Percentiles rank a stretch among this genome's conserved stretches.
These are phyloP conservation scores for Aleurites moluccanus DNA, from an alignment of 441 rosid genomes.

Conservation along the genomic window DNA sequence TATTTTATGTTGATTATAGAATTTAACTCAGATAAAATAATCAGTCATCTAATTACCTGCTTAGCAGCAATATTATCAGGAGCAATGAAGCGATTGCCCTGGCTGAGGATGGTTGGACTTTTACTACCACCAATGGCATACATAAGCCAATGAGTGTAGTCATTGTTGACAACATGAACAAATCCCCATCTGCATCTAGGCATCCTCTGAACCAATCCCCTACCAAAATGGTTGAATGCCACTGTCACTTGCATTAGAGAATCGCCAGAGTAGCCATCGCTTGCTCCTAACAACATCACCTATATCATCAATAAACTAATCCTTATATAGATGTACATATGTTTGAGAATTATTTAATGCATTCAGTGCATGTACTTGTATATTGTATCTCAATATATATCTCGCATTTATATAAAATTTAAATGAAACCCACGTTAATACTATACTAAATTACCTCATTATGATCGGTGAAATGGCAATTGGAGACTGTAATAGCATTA, in stretches of 20 bases:
- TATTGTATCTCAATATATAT: no score
- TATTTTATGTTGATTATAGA: no score
- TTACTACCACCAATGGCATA: constrained; percentile 75
- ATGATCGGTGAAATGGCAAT: constrained; percentile 70
- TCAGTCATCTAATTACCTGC: constrained; percentile 14
- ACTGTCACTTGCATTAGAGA: constrained; percentile 69
- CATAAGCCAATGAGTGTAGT: constrained; percentile 78
- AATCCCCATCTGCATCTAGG: constrained; percentile 75
- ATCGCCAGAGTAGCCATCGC: constrained; percentile 40
- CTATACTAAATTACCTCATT: constrained; percentile 43
- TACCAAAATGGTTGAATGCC: constrained; percentile 85
- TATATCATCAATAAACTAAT: constrained; percentile 23
- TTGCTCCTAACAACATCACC: constrained; percentile 75
- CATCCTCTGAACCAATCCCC: constrained; percentile 84
- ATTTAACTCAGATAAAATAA: no score
- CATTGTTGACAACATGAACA: constrained; percentile 78
- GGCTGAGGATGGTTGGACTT: constrained; percentile 65
- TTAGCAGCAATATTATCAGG: constrained; percentile 27
- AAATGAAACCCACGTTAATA: no score
- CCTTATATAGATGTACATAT: no score
- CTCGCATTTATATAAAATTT: no score
- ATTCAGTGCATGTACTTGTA: no score
- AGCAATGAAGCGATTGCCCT: constrained; percentile 75
- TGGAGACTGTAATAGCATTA: constrained; percentile 79
- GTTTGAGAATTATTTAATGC: no score